Conservation (phyloP, 208 protist genomes). For the Leishmania guyanensis region DNA sequence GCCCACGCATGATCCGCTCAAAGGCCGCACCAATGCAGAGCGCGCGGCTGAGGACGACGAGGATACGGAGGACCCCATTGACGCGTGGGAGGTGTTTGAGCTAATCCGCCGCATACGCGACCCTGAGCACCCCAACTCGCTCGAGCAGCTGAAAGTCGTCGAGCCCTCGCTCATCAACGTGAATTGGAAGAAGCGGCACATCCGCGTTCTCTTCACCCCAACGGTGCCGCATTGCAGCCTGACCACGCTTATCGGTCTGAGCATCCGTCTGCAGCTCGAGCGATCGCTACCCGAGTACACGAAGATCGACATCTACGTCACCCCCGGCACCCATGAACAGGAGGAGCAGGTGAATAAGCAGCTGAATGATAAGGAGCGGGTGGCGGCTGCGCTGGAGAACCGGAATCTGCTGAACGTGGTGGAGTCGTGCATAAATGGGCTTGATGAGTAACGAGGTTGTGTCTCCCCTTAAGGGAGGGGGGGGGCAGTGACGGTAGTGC, state of each 20-base stretch:
- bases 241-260: slow-evolving; percentile 98
- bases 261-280: slow-evolving; percentile 96
- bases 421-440: slow-evolving; percentile 84
- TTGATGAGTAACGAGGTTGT: slow-evolving; percentile 31
- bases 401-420: slow-evolving; percentile 84
- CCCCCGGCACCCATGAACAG: slow-evolving; percentile 93
- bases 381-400: slow-evolving; percentile 98
- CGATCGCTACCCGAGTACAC: slow-evolving; percentile 93
- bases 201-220: slow-evolving; percentile 97
- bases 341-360: slow-evolving; percentile 99
- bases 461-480: not conserved
- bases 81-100: slow-evolving; percentile 95
- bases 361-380: slow-evolving; percentile 99
- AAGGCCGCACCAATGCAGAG: slow-evolving; percentile 44
- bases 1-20: slow-evolving; percentile 12
- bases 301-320: slow-evolving; percentile 95
- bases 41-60: slow-evolving; percentile 58
- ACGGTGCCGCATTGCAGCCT: slow-evolving; percentile 99
- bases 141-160: slow-evolving; percentile 98
- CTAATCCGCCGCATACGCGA: slow-evolving; percentile 97
- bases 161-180: slow-evolving; percentile 90
- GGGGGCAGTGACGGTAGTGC: not conserved
- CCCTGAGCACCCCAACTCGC: slow-evolving; percentile 98
- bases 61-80: slow-evolving; percentile 81
- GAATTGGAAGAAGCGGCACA: slow-evolving; percentile 60